Base-by-base conservation (phyloP, 2,329 filamentous ascomycete species). In the Fusarium subglutinans region DNA sequence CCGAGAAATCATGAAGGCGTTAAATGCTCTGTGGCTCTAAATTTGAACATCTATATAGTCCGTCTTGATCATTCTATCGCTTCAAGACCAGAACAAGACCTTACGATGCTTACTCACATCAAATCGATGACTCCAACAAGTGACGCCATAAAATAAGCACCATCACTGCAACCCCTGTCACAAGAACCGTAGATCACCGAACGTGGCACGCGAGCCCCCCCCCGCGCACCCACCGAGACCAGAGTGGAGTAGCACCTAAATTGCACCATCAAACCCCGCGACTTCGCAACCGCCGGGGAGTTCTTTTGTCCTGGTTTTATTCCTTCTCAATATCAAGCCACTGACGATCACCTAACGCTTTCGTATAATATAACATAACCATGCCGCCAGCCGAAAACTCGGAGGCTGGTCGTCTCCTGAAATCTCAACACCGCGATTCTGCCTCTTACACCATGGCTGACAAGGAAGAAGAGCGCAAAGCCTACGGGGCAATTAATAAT, bases 191-290 rank as follows among this genome's bases (percentile, higher is more conserved):
- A 55, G 67, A 76, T 76, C 70, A 40, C 43, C 35, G 28, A 48
- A 41, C 33, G 66, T 74, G 69, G 58, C 65, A 63, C 70, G 57
- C 53, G 47, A 50, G 50, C 35, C 41, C 48, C 41, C 48, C 48
- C 51, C 69, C 71, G 73, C 72, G 70, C 76, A 50, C n/a, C 41
- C 62, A 24, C 50, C 10, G 30, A 38, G 45, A 64, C 48, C 18
- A 69, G 51, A 65, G 66, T 70, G 48, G 64, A 76, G 78, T 51
- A 28, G 43, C 35, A 26, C 30, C n/a, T 24, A 11, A 51, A 58
- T 58, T 76, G 75, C 75, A 71, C 74, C 62, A 78, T 78, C 63
- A 53, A 60, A 60, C 76, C 76, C 75, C 75, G 67, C 66, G 58
- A 59, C 63, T 28, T 64, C 70, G 74, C 68, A 74, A 78, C 50